Percentiles rank a stretch among this genome's conserved stretches.
Conservation (phyloP, 768 basidiomycete genomes). For the Russula brevipes region DNA sequence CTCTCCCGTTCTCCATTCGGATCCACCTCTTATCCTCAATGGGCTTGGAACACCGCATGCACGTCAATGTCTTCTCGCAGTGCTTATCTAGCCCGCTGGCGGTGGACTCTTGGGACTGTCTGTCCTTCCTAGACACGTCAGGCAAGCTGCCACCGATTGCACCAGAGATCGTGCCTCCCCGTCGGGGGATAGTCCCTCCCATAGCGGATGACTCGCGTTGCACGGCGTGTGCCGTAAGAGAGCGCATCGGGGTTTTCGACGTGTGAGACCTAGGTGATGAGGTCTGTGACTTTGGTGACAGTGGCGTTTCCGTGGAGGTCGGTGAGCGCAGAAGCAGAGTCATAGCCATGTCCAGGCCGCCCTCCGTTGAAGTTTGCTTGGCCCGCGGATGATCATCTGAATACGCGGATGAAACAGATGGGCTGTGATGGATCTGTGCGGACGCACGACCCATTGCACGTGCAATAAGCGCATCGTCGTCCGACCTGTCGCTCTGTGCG, state of each 20-base stretch:
- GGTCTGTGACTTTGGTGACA: constrained; percentile 32
- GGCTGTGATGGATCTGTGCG: constrained; percentile 26
- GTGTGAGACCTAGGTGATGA: constrained; percentile 34
- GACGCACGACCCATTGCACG: constrained; percentile 25
- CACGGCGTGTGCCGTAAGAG: constrained; percentile 45
- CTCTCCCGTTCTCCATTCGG: constrained; percentile 59
- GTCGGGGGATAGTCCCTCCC: constrained; percentile 25
- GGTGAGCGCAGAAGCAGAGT: constrained; percentile 39
- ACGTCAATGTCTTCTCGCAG: constrained; percentile 32
- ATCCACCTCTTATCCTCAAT: constrained; percentile 85
- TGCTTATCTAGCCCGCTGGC: constrained; percentile 7
- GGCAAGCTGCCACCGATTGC: constrained; percentile 28
- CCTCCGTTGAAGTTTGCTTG: not conserved
- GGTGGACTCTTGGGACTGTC: constrained; percentile 27
- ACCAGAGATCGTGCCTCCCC: constrained; percentile 30
- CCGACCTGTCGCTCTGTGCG: constrained; percentile 27
- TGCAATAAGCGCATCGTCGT: constrained; percentile 27
- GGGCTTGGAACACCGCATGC: constrained; percentile 60
- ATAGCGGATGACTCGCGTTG: constrained; percentile 33
- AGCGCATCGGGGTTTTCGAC: constrained; percentile 51
- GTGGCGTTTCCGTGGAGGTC: constrained; percentile 30
- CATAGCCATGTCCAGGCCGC: constrained; percentile 43
- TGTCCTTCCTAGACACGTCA: constrained; percentile 27
- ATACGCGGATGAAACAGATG: constrained; percentile 31
- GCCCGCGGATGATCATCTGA: constrained; percentile 23